These are phyloP conservation scores for Ophiostoma montium DNA, from an alignment of 2,329 filamentous ascomycete genomes.

Conservation along the genomic window DNA sequence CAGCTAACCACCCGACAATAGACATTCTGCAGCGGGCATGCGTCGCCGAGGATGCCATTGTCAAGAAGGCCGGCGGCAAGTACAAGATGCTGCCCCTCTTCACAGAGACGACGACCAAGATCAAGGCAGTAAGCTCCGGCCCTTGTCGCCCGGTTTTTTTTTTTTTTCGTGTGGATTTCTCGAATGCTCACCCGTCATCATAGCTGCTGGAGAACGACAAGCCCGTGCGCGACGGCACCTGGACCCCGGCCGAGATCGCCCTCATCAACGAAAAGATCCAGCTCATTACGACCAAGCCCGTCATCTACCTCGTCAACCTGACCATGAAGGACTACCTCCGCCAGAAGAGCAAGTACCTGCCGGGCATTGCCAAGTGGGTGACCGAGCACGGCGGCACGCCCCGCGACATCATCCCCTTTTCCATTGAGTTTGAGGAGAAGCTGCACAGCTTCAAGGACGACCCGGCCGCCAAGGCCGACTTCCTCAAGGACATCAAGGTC, in stretches of 20 bases:
- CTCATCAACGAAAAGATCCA: conserved; percentile 32
- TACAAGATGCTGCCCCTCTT: conserved; percentile 32
- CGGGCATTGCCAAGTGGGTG: conserved; percentile 30
- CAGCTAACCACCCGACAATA: conserved; percentile 2
- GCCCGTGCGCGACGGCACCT: conserved; percentile 28
- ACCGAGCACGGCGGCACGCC: conserved; percentile 27
- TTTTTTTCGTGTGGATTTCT: neutral
- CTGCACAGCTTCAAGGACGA: conserved; percentile 25
- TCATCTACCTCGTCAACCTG: conserved; percentile 31
- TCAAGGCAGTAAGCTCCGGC: conserved; percentile 18
- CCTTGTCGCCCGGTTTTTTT: neutral
- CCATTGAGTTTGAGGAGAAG: conserved; percentile 31
- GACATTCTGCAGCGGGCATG: conserved; percentile 27
- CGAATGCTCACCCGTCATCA: neutral
- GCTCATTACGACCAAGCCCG: conserved; percentile 31
- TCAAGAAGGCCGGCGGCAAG: conserved; percentile 29
- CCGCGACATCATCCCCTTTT: conserved; percentile 29
- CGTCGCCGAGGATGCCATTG: conserved; percentile 25
- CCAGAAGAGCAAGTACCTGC: conserved; percentile 32
- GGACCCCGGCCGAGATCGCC: conserved; percentile 28
- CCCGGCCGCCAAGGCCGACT: conserved; percentile 20
- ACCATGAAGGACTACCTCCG: conserved; percentile 33
- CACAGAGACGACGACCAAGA: conserved; percentile 28
- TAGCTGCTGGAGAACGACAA: conserved; percentile 26
- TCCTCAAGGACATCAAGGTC: conserved; percentile 27